phyloP scores from a whole-genome alignment of 495 filamentous ascomycete species.

The Hypomontagnella monticulosa region DNA sequence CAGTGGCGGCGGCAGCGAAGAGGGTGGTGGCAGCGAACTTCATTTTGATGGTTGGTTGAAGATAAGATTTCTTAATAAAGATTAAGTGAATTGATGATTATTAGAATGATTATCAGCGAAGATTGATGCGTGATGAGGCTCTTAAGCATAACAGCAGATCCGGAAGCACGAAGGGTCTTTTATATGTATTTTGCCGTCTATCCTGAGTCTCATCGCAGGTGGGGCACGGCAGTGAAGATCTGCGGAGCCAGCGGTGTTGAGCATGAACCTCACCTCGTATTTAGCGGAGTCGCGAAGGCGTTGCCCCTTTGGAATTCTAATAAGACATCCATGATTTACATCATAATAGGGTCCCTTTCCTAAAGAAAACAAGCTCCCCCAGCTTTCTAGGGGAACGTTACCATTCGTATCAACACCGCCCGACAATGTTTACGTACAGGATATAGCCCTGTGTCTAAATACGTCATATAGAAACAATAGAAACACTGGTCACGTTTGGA shows the following conservation, averaged over 20 bases:
- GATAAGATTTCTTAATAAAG: background rate
- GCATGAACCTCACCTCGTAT: conserved; percentile 28
- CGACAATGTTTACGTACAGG: no score
- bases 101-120: background rate
- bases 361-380: no score
- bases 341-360: background rate
- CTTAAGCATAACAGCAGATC: background rate
- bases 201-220: conserved; percentile 16
- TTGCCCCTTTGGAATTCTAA: conserved; percentile 6
- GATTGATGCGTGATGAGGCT: conserved; percentile 20
- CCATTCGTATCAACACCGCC: no score
- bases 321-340: background rate
- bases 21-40: conserved; percentile 15
- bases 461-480: no score
- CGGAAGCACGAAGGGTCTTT: conserved; percentile 7
- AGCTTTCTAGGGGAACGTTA: no score
- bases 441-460: no score
- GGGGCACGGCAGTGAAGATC: conserved; percentile 9
- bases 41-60: conserved; percentile 23
- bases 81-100: background rate
- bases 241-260: conserved; percentile 7
- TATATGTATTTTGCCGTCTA: background rate
- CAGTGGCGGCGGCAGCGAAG: conserved; percentile 25
- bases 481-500: no score
- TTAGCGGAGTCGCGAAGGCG: conserved; percentile 10